Base-by-base conservation (phyloP, 257 asterid species). In the Ajuga chamaepitys region DNA sequence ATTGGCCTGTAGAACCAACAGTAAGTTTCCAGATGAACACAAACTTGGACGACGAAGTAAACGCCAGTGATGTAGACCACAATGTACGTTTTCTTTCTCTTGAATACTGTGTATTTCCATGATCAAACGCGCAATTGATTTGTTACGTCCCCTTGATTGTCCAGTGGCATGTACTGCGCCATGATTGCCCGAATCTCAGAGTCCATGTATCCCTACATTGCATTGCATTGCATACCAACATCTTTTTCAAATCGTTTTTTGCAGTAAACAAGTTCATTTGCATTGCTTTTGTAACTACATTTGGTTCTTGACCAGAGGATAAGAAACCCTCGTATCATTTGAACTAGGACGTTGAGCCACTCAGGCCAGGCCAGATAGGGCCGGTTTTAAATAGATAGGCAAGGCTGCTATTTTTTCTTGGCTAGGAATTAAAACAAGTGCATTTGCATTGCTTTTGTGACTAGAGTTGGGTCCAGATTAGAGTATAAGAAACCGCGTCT, bases 91-190 rank as follows among this genome's bases (percentile, higher is more conserved):
- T 55, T 67, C 7, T 41, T 38, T 9, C 51, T 30, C 37, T 22
- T n/a, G 45, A 3, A 25, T 37, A 18, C 4, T 56, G 24, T 20
- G 47, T 4, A 10, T 34, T 50, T 65, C 7, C 4, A 37, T 34
- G 4, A 40, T 81, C 77, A 86, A 62, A 80, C 80, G 51, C 54
- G 26, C 35, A 58, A 26, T 59, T 88, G 90, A 64, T 64, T 82
- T 24, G 88, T 81, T 24, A 81, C 85, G 44, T 91, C 95, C 38
- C 83, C 92, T 77, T 88, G 96, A 76, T 83, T 88, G 80, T 91
- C 98, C 86, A 91, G 73, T 2, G 98, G 98, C 96, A 88, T 91
- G 65, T 91, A 91, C 54, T 91, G 96, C 1, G 98, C 98, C 98
- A 91, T 91, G 79, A 91, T 91, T 4, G 98, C 98, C 64, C 98